A percentile compares a stretch with the other conserved stretches of the same genome.
These are phyloP conservation scores for Teratosphaeria pseudoeucalypti DNA, from an alignment of 2,329 filamentous ascomycete species.

Conservation along the genomic window DNA sequence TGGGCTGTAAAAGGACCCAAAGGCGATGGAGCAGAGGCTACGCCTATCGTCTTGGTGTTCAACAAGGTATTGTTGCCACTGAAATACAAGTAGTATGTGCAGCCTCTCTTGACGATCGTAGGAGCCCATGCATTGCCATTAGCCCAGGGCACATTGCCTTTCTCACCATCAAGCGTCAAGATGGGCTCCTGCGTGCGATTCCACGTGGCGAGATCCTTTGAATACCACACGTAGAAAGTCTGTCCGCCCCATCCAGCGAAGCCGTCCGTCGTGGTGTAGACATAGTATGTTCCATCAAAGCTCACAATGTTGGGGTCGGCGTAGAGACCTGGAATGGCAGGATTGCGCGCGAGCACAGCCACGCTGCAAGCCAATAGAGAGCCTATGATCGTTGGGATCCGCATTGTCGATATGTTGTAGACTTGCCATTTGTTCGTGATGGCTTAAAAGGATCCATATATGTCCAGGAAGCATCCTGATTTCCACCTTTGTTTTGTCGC, in stretches of 20 bases:
- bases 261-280: slow-evolving; percentile 40
- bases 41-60: slow-evolving; percentile 20
- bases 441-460: neutral
- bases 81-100: slow-evolving; percentile 24
- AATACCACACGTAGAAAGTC: slow-evolving; percentile 41
- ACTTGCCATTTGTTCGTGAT: neutral
- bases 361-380: neutral
- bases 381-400: neutral
- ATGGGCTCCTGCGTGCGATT: slow-evolving; percentile 32
- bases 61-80: slow-evolving; percentile 20
- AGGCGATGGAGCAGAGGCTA: slow-evolving; percentile 16
- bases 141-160: slow-evolving; percentile 30
- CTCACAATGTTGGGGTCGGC: slow-evolving; percentile 41
- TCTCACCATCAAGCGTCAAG: slow-evolving; percentile 36
- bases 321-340: slow-evolving; percentile 13
- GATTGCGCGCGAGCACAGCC: neutral
- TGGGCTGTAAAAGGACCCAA: slow-evolving; percentile 19
- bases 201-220: slow-evolving; percentile 35
- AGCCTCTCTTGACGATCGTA: slow-evolving; percentile 15
- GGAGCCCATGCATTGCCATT: slow-evolving; percentile 30
- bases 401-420: neutral
- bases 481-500: too few relatives aligned
- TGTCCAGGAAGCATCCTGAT: neutral
- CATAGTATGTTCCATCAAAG: slow-evolving; percentile 36
- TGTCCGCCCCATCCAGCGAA: slow-evolving; percentile 36